Conservation (phyloP, 228 moss, liverwort and hornwort species). For the Sphagnum magellanicum region DNA sequence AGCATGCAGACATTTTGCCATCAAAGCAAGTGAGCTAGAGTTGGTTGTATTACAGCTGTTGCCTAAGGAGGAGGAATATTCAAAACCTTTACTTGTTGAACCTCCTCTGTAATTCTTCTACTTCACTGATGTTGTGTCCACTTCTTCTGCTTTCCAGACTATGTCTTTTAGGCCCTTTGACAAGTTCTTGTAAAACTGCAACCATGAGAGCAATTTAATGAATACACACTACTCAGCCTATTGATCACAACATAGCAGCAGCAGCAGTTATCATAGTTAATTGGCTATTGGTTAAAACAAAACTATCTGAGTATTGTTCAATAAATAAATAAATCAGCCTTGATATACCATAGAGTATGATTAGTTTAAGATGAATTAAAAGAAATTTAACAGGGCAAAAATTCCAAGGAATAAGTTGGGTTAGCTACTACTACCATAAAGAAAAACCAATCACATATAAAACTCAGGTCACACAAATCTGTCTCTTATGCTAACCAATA, state of each 20-base stretch:
- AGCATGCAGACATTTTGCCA: too few species aligned
- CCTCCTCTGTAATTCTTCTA: too few species aligned
- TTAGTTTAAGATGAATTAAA: too few species aligned
- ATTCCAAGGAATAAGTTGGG: too few species aligned
- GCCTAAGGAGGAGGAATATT: too few species aligned
- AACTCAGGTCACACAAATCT: neutral
- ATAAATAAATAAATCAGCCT: neutral
- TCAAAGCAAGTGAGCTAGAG: too few species aligned
- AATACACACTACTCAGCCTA: neutral
- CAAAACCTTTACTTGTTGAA: too few species aligned
- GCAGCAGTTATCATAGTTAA: neutral
- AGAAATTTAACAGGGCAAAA: too few species aligned
- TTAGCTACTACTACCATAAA: too few species aligned
- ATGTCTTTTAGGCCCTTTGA: slow-evolving; percentile 51
- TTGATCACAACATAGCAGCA: too few species aligned
- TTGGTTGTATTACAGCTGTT: too few species aligned
- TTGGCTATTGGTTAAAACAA: neutral
- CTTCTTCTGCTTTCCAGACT: slow-evolving; percentile 52
- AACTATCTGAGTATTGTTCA: neutral
- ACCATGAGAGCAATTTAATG: neutral
- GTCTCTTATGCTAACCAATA: neutral
- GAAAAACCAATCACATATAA: too few species aligned
- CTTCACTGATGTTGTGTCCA: slow-evolving; percentile 7
- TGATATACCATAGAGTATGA: neutral
- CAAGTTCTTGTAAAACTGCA: slow-evolving; percentile 54